Evolutionary conservation across 2,329 filamentous ascomycete species (phyloP).

Genomic region (Arthrobotrys megalospora): DNA sequence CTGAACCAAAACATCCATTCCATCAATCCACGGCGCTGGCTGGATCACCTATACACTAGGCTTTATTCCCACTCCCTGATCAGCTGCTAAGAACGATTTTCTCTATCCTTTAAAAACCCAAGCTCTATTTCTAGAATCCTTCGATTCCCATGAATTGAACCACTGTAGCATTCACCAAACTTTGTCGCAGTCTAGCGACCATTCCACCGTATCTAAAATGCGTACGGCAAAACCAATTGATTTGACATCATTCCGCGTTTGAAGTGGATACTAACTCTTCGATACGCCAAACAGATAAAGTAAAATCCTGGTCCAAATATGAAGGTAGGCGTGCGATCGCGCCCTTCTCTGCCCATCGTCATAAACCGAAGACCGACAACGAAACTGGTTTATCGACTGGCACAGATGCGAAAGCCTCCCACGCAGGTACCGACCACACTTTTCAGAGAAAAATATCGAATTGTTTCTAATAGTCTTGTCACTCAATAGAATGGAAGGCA

Average conservation of each 20-base stretch:
- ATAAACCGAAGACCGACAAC: conserved; percentile 39
- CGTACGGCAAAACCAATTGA: conserved; percentile 18
- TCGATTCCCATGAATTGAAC: neutral
- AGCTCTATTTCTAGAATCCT: conserved; percentile 8
- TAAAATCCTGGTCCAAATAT: conserved; percentile 57
- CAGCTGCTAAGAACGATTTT: neutral
- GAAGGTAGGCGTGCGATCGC: conserved; percentile 48
- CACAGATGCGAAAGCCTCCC: conserved; percentile 22
- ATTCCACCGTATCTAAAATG: conserved; percentile 40
- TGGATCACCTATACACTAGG: conserved; percentile 29
- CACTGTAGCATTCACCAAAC: neutral
- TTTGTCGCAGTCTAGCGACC: conserved; percentile 6
- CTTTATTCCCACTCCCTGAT: neutral
- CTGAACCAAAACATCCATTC: conserved; percentile 10
- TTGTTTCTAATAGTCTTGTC: neutral
- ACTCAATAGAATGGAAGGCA: conserved; percentile 48
- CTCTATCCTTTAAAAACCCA: neutral
- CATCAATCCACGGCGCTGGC: neutral
- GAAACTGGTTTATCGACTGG: conserved; percentile 37
- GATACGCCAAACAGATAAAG: conserved; percentile 31
- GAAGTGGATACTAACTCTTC: neutral
- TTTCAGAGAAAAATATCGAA: neutral
- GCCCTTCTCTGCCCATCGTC: conserved; percentile 48
- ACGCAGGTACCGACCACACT: conserved; percentile 22
- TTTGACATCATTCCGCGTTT: neutral